Evolutionary conservation across 352 stramenopile species (phyloP).

Genomic region (Phytophthora vignae): DNA sequence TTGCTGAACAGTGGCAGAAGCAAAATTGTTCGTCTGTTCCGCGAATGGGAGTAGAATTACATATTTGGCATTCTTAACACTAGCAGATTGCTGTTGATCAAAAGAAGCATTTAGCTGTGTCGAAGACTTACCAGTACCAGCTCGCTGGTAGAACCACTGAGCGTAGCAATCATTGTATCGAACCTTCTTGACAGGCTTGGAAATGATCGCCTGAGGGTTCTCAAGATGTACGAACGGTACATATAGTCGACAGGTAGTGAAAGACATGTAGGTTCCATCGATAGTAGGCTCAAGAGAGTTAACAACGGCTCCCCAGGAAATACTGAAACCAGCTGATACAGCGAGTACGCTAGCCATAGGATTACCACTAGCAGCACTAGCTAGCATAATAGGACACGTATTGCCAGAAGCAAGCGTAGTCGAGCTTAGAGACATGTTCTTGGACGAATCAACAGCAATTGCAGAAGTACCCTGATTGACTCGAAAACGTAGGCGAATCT

Average conservation of each 20-base stretch:
- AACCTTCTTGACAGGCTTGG: constrained; percentile 17
- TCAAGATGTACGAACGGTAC: constrained; percentile 12
- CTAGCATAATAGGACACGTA: background rate
- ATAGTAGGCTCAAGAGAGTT: constrained; percentile 13
- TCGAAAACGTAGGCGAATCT: constrained; percentile 10
- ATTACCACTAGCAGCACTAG: constrained; percentile 1
- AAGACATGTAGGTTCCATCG: constrained; percentile 12
- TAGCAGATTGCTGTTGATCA: constrained; percentile 12
- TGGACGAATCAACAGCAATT: constrained; percentile 1
- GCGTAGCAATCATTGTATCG: constrained; percentile 15
- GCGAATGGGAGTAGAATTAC: background rate
- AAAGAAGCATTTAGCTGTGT: constrained; percentile 6
- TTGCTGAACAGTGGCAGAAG: background rate
- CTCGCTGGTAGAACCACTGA: constrained; percentile 15
- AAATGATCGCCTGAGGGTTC: constrained; percentile 18
- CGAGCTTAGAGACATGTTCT: constrained; percentile 1
- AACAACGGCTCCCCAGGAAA: constrained; percentile 4
- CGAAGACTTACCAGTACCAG: constrained; percentile 4
- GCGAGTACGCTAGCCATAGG: constrained; percentile 1
- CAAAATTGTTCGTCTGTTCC: background rate
- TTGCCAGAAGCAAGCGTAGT: constrained; percentile 7
- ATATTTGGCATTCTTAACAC: constrained; percentile 13
- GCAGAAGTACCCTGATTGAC: constrained; percentile 6
- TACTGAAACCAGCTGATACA: constrained; percentile 10
- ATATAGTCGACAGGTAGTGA: constrained; percentile 4